Conservation (phyloP, 225 moss, liverwort and hornwort species). For the Pseudoscleropodium purum region DNA sequence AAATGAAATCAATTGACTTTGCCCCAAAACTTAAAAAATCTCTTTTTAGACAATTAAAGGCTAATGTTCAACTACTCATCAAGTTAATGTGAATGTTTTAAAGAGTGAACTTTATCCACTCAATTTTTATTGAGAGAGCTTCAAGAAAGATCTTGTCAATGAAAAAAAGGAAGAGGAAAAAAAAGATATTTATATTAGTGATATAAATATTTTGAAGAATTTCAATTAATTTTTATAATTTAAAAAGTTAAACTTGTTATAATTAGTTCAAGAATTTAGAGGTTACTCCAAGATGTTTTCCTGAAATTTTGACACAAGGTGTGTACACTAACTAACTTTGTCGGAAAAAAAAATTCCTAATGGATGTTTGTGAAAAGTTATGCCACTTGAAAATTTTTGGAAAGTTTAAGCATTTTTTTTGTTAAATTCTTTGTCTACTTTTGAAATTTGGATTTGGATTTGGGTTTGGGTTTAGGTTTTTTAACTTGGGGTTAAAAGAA, state of each 20-base stretch:
- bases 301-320: not conserved
- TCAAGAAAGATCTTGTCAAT: not conserved
- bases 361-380: not conserved
- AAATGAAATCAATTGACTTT: not conserved
- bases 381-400: no score
- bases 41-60: not conserved
- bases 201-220: not conserved
- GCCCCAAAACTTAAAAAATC: not conserved
- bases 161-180: not conserved
- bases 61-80: no score
- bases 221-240: not conserved
- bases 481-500: no score
- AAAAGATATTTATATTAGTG: not conserved
- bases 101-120: not conserved
- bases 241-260: not conserved
- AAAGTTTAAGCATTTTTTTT: not conserved
- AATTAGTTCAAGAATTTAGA: not conserved
- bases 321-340: not conserved
- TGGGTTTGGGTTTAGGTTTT: no score
- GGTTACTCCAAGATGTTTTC: not conserved
- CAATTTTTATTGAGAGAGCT: not conserved
- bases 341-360: rapidly evolving
- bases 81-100: not conserved
- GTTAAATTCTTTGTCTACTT: not conserved
- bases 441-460: not conserved